Conservation (phyloP, 192 early-diverging fungal species). For the Coemansia sp. region DNA sequence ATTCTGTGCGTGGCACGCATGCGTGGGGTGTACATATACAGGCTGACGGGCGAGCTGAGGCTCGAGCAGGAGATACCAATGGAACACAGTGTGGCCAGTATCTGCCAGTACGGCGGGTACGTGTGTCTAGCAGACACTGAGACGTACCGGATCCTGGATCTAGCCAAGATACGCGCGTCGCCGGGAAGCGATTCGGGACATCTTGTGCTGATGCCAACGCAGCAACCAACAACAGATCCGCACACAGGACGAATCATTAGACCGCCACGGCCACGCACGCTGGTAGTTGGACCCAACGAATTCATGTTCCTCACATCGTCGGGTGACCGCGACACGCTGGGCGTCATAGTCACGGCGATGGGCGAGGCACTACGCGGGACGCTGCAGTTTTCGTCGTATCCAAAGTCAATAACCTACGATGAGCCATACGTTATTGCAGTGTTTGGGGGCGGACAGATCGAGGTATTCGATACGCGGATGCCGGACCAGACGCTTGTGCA, state of each 20-base stretch:
- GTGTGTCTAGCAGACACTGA: conserved; percentile 51
- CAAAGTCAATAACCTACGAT: conserved; percentile 41
- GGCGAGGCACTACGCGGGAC: conserved; percentile 54
- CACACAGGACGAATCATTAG: conserved; percentile 29
- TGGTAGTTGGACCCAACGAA: conserved; percentile 48
- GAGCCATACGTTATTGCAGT: conserved; percentile 38
- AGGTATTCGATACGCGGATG: conserved; percentile 40
- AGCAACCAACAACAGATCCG: conserved; percentile 42
- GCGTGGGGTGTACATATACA: conserved; percentile 40
- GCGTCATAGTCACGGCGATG: conserved; percentile 52
- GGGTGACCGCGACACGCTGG: conserved; percentile 39
- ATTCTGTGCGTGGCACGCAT: conserved; percentile 45
- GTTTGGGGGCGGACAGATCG: conserved; percentile 30
- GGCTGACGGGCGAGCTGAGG: conserved; percentile 24
- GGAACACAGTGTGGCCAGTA: conserved; percentile 32
- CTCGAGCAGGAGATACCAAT: conserved; percentile 42
- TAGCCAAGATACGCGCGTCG: conserved; percentile 27
- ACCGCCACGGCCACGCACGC: conserved; percentile 48
- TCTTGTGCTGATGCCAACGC: conserved; percentile 44
- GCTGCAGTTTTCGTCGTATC: conserved; percentile 50
- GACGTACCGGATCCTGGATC: conserved; percentile 49
- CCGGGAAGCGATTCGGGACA: conserved; percentile 17
- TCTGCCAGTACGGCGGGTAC: conserved; percentile 48
- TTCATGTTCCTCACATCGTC: conserved; percentile 54
- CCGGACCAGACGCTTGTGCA: conserved; percentile 40